phyloP scores from a whole-genome alignment of 1,139 yeast genomes.

The Suhomyces bribrorum region DNA sequence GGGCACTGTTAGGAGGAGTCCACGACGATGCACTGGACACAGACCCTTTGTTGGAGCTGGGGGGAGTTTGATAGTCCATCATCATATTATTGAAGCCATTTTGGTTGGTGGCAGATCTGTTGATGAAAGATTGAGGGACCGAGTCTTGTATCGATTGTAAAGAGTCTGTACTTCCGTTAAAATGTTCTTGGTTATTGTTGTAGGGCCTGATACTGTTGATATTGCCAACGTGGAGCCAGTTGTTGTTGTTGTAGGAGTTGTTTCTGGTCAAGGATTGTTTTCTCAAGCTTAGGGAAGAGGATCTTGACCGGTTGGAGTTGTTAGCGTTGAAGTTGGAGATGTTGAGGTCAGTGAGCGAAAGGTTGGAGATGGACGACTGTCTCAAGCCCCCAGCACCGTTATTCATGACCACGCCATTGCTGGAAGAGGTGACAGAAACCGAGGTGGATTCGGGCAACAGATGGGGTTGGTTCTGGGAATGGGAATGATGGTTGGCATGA shows the following conservation, averaged over 20 bases:
- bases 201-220: slow-evolving; percentile 37
- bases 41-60: slow-evolving; percentile 40
- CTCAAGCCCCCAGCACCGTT: slow-evolving; percentile 18
- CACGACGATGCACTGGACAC: slow-evolving; percentile 21
- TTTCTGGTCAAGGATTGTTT: slow-evolving; percentile 50
- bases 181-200: slow-evolving; percentile 21
- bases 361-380: slow-evolving; percentile 44
- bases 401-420: slow-evolving; percentile 17
- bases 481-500: background rate
- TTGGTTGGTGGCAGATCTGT: slow-evolving; percentile 27
- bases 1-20: slow-evolving; percentile 17
- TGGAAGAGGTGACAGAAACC: slow-evolving; percentile 18
- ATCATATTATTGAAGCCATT: slow-evolving; percentile 34
- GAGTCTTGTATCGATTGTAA: slow-evolving; percentile 48
- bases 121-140: slow-evolving; percentile 45
- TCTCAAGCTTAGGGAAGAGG: slow-evolving; percentile 35
- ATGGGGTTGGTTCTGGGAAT: background rate
- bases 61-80: slow-evolving; percentile 50
- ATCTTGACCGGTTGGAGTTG: slow-evolving; percentile 22
- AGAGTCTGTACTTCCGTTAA: slow-evolving; percentile 42
- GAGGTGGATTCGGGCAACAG: slow-evolving; percentile 34
- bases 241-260: slow-evolving; percentile 38
- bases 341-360: slow-evolving; percentile 45
- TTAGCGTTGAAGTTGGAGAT: slow-evolving; percentile 29
- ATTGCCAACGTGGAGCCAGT: slow-evolving; percentile 52